Base-by-base conservation (phyloP, 768 basidiomycete species). In the Mycena olivaceomarginata region DNA sequence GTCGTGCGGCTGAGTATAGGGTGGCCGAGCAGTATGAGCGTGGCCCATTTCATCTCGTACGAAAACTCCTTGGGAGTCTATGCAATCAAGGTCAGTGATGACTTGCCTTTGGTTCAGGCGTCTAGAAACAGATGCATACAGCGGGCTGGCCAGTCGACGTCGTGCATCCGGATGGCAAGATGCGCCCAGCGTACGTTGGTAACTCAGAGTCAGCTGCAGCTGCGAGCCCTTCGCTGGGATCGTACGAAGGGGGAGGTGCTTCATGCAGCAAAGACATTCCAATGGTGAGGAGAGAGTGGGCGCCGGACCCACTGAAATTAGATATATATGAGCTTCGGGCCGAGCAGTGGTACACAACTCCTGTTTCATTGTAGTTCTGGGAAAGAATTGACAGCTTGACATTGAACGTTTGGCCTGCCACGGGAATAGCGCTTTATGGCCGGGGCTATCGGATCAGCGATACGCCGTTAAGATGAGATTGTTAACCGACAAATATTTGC, bases 401-500 rank as follows among this genome's bases (percentile, higher is more conserved):
- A 31, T 31, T 31, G 31, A 31, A 31, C 22, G 57, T 31, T 31
- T 59, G 8, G 13, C 9, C 57, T 31, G 31, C 31, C 31, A 31
- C 31, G 31, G 31, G 31, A 31, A 31, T 31, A 31, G 31, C 31
- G 31, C 31, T 31, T 57, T 22, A 45, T 45, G 43, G 43, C 43
- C 43, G 43, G 13, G 13, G 22, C 22, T 25, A 31, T 31, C 9
- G 9, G 57, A 59, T 59, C 57, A 25, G n/a, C 25, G n/a, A 63
- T 39, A 16, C n/a, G n/a, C 13, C 40, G 39, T n/a, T 20, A 4
- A 43, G 13, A 63, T 39, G 62, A 10, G 62, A 39, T 5, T 39
- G 6, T 59, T 41, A 41, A 7, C 9, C 7, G 40, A 7, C n/a
- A 43, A 68, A 63, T 18, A 82, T 74, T 67, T 85, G 82, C 63